Conservation (phyloP, 1,284 basidiomycete genomes). For the Boletus smithii region DNA sequence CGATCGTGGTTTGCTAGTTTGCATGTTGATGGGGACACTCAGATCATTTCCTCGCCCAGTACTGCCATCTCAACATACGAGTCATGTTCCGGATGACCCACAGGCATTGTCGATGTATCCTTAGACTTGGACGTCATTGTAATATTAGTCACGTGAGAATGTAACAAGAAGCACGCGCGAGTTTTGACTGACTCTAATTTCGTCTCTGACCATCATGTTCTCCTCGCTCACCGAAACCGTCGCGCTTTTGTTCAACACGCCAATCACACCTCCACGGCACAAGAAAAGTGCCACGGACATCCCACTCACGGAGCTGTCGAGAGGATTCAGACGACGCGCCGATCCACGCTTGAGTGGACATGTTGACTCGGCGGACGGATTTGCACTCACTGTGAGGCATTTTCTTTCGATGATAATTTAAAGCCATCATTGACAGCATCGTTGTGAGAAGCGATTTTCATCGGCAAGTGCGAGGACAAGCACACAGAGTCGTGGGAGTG, state of each 20-base stretch:
- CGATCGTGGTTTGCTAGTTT: no score
- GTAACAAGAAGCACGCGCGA: no score
- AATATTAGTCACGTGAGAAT: no score
- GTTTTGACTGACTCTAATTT: no score
- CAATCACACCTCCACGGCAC: slow-evolving; percentile 9
- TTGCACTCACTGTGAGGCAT: slow-evolving; percentile 17
- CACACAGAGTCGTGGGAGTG: slow-evolving; percentile 13
- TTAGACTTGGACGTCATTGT: no score
- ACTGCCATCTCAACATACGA: not conserved
- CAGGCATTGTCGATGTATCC: no score
- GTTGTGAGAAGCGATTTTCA: slow-evolving; percentile 6
- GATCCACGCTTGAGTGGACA: not conserved
- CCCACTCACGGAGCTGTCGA: slow-evolving; percentile 15
- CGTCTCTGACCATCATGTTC: slow-evolving; percentile 15
- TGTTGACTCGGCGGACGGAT: slow-evolving; percentile 3
- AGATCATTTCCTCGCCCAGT: no score
- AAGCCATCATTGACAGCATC: not conserved
- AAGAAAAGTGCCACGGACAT: slow-evolving; percentile 5
- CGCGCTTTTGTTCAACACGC: slow-evolving; percentile 25
- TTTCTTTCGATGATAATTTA: not conserved
- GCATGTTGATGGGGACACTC: no score
- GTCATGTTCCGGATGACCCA: no score
- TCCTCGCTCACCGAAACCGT: slow-evolving; percentile 19
- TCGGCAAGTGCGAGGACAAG: slow-evolving; percentile 13
- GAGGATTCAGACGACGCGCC: not conserved